Percentiles rank a stretch among this genome's conserved stretches.
phyloP scores from a whole-genome alignment of 257 asterid genomes.

The Ocimum tenuiflorum region DNA sequence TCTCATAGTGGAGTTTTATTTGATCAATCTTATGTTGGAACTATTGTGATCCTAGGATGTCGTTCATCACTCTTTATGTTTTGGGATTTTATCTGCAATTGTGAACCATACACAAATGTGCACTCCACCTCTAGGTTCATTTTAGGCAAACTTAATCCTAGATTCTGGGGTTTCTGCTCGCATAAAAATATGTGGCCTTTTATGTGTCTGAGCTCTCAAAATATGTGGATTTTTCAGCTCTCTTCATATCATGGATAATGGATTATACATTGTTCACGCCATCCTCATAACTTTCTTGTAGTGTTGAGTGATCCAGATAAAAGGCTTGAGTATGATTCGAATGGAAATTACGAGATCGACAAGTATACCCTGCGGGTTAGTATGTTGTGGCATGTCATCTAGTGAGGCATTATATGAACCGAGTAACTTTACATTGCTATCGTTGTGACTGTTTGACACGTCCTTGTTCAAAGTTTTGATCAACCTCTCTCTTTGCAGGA shows the following conservation, averaged over 20 bases:
- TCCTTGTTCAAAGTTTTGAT: constrained; percentile 13
- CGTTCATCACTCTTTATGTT: too few relatives aligned
- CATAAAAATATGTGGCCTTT: background rate
- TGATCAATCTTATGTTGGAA: background rate
- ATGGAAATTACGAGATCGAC: constrained; percentile 54
- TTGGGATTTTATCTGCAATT: constrained; percentile 1
- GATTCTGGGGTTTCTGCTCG: background rate
- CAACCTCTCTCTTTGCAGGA: constrained; percentile 31
- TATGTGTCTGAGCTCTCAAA: background rate
- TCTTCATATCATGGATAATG: background rate
- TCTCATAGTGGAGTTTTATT: background rate
- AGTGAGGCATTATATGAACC: background rate
- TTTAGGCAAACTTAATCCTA: background rate
- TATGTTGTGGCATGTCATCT: background rate
- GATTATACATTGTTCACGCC: constrained; percentile 7
- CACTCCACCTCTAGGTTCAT: background rate
- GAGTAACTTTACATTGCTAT: constrained; percentile 8
- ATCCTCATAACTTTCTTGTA: constrained; percentile 22
- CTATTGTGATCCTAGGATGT: too few relatives aligned
- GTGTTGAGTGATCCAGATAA: constrained; percentile 65
- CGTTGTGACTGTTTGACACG: constrained; percentile 9
- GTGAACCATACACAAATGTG: background rate
- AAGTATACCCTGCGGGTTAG: constrained; percentile 56
- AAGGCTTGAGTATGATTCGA: constrained; percentile 54
- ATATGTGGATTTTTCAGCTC: background rate